A percentile compares a stretch with the other conserved stretches of the same genome.
These are phyloP conservation scores for Soucietia sequanensis DNA, from an alignment of 805 yeast genomes.

Conservation along the genomic window DNA sequence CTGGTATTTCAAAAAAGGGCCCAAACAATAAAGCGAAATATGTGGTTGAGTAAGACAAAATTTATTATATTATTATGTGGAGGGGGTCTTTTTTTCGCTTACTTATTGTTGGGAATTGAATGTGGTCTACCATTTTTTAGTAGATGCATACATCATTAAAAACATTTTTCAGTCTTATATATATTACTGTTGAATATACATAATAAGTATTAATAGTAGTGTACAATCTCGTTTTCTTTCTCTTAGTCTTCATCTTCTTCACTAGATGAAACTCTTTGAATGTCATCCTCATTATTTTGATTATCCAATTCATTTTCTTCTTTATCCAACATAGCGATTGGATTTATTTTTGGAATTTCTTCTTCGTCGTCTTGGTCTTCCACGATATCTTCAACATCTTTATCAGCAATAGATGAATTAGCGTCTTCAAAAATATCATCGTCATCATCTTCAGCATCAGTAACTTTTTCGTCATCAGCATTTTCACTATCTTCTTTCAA, in stretches of 20 bases:
- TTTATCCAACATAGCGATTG: slow-evolving; percentile 28
- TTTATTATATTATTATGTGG: slow-evolving; percentile 30
- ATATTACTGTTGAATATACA: too few relatives aligned
- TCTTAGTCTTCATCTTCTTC: slow-evolving; percentile 14
- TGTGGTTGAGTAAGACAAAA: slow-evolving; percentile 68
- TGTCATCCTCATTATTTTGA: slow-evolving; percentile 11
- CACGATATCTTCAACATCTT: slow-evolving; percentile 10
- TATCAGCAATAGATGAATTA: slow-evolving; percentile 6
- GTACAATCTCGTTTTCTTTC: slow-evolving; percentile 6
- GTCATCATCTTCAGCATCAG: slow-evolving; percentile 7
- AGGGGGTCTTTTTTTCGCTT: slow-evolving; percentile 26
- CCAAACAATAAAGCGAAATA: slow-evolving; percentile 54
- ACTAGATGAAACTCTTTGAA: too few relatives aligned
- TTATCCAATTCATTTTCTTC: slow-evolving; percentile 33
- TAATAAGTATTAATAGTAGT: too few relatives aligned
- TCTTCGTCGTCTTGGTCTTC: slow-evolving; percentile 15
- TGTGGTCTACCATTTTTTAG: slow-evolving; percentile 55
- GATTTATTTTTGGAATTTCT: slow-evolving; percentile 16
- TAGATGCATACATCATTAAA: slow-evolving; percentile 30
- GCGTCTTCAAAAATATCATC: too few relatives aligned
- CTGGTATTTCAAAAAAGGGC: slow-evolving; percentile 70
- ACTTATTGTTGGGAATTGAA: slow-evolving; percentile 47
- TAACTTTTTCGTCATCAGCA: slow-evolving; percentile 9
- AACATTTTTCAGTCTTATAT: too few relatives aligned
- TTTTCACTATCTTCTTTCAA: slow-evolving; percentile 11